Evolutionary conservation across 495 filamentous ascomycete genomes (phyloP), one percentile per base, ranked within the genome.

Genomic region (Penicillium cosmopolitanum): DNA sequence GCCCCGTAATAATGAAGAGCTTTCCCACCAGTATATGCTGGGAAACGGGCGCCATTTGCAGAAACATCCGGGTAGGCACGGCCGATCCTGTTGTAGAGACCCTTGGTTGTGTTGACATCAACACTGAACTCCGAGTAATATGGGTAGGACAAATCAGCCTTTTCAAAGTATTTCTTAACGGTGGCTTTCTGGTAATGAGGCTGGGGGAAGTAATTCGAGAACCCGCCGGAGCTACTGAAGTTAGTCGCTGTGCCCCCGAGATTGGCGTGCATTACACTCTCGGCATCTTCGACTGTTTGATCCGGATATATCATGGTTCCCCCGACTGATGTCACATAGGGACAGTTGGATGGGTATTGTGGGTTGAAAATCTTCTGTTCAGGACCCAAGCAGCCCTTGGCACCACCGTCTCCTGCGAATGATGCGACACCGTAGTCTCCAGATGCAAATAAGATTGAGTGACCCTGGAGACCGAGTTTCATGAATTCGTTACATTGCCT

Each of bases 41-140:
- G 71, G 63, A 87, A 80, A 36, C 81, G 77, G 5, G 80, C 83
- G n/a, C 82, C 85, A 15, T 85, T 79, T 23, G 86, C 87, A 0
- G 83, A 66, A 15, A 91, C 80, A 55, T 91, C 88, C 0, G 88
- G 87, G 55, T 82, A 89, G 10, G 78, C 88, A 19, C 88, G 80
- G 0, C 85, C 85, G 11, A 77, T 75, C 9, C 80, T 78, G 59
- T 84, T 84, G 69, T 85, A 88, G 54, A 85, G 73, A 50, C 77
- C 82, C 11, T 71, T 68, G 16, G 79, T 78, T 21, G 61, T 72
- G 51, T 72, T 79, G 34, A 79, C 58, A 52, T 73, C 66, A 57
- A 71, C 77, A 21, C 66, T 53, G 11, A 70, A 62, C 50, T 71
- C 65, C 6, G 62, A 63, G 63, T 75, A 75, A 57, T 72, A 73